A percentile compares a stretch with the other conserved stretches of the same genome.
These are phyloP conservation scores for Staphylotrichum longicolle DNA, from an alignment of 495 filamentous ascomycete genomes.

Conservation along the genomic window DNA sequence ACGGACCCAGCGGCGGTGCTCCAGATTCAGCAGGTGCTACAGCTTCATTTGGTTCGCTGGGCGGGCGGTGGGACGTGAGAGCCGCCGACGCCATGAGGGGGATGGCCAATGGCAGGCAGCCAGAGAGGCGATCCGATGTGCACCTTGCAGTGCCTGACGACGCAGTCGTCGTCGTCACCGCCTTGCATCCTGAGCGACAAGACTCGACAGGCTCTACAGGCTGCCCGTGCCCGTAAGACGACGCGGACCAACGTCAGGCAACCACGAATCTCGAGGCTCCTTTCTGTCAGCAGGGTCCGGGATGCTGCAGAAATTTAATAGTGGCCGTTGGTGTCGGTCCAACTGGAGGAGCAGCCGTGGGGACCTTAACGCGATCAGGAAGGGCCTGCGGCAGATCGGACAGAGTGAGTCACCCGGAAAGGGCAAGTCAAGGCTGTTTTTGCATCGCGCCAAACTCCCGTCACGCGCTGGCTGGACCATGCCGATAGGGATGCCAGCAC, in stretches of 20 bases:
- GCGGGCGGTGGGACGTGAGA: conserved; percentile 7
- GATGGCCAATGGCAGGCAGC: neutral
- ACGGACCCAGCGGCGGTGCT: conserved; percentile 17
- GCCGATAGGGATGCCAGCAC: too few species aligned
- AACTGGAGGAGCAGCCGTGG: neutral
- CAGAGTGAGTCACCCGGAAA: neutral
- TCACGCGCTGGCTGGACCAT: too few species aligned
- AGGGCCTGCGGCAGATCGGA: neutral
- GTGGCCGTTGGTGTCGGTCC: neutral
- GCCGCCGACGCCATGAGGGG: neutral
- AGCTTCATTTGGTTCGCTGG: conserved; percentile 15
- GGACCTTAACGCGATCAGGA: conserved; percentile 18
- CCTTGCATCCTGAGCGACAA: too few species aligned
- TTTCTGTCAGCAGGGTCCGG: neutral
- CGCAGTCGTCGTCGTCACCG: neutral
- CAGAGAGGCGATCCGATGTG: neutral
- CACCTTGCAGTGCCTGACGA: neutral
- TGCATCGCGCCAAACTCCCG: neutral
- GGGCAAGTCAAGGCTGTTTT: neutral
- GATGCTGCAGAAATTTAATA: neutral
- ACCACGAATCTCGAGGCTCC: too few species aligned
- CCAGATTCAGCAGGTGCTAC: conserved; percentile 29
- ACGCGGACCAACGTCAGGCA: too few species aligned
- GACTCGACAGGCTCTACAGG: too few species aligned
- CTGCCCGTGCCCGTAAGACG: too few species aligned